Base-by-base conservation (phyloP, 1,139 yeast species). In the Insectozyma bohioensis region DNA sequence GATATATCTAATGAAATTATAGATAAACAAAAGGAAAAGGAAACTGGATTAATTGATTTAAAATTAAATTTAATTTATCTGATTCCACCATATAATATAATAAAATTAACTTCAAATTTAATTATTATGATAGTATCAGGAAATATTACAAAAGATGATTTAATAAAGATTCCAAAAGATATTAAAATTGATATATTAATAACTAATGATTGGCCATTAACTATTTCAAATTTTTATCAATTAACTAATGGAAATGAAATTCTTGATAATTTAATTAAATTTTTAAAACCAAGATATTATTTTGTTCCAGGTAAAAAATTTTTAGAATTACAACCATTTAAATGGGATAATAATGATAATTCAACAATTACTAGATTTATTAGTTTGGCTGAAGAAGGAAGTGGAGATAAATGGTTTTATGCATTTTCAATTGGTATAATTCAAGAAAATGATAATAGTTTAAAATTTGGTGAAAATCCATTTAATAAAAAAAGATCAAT, bases 371-470 rank as follows among this genome's bases (percentile, higher is more conserved):
- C 85, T 0, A 63, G 92, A 34, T 83, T 82, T 47, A 70, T 84
- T 14, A 80, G 87, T 50, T 52, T 84, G 30, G 83, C 76, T 0
- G 65, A 67, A 36, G 80, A 72, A 49, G 83, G 80, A 0, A 60
- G 73, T 8, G 72, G 70, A 0, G 61, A 59, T 3, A 80, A 79
- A 55, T 85, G 92, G 90, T 80, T 78, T 41, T 84, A 84, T 56
- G 94, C 92, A 0, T 83, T 83, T 46, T 70, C 66, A 28, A 49
- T 80, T 4, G 48, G 51, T 2, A 10, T 23, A 7, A 15, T 31
- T 20, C 17, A 21, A 7, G 48, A 46, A 8, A 52, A 45, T 6
- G 35, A 34, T 16, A n/a, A 8, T 5, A 20, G 39, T 2, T 20
- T 28, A 14, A 54, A 48, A 26, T 16, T 60, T 6, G 51, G 51